Evolutionary conservation across 2,329 filamentous ascomycete genomes (phyloP).

Genomic region (Fusarium sp.): DNA sequence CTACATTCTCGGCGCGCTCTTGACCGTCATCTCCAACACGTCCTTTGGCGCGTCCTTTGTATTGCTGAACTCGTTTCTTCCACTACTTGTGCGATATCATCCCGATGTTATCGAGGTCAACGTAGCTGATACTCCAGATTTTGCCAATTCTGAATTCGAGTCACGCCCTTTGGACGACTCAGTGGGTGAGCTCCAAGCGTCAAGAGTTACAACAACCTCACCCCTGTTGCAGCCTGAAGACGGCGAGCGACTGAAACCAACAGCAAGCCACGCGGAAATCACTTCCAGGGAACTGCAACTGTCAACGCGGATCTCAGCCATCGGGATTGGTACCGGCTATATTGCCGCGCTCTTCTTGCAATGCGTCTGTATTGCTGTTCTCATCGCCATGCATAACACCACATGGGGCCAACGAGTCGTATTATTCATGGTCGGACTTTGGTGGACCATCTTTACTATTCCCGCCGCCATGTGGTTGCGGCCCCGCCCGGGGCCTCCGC

Average conservation of each 20-base stretch:
- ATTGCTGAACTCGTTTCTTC: constrained; percentile 92
- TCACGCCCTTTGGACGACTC: constrained; percentile 50
- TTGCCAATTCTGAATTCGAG: constrained; percentile 46
- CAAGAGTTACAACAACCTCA: constrained; percentile 55
- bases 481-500: constrained; percentile 85
- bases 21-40: constrained; percentile 91
- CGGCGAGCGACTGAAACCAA: constrained; percentile 48
- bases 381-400: constrained; percentile 77
- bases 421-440: constrained; percentile 84
- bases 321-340: constrained; percentile 94
- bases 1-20: constrained; percentile 82
- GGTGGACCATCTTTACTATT: constrained; percentile 94
- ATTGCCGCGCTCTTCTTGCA: constrained; percentile 86
- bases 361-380: constrained; percentile 79
- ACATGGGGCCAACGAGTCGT: constrained; percentile 89
- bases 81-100: constrained; percentile 88
- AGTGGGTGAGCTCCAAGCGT: constrained; percentile 41
- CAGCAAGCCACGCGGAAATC: constrained; percentile 57
- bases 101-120: constrained; percentile 57
- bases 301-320: constrained; percentile 90
- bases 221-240: constrained; percentile 58
- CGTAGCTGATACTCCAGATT: constrained; percentile 42
- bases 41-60: constrained; percentile 97
- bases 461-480: constrained; percentile 89
- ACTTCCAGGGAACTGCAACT: constrained; percentile 77